Evolutionary conservation across 768 basidiomycete species (phyloP).

Genomic region (Rhodosporidiobolus odoratus): DNA sequence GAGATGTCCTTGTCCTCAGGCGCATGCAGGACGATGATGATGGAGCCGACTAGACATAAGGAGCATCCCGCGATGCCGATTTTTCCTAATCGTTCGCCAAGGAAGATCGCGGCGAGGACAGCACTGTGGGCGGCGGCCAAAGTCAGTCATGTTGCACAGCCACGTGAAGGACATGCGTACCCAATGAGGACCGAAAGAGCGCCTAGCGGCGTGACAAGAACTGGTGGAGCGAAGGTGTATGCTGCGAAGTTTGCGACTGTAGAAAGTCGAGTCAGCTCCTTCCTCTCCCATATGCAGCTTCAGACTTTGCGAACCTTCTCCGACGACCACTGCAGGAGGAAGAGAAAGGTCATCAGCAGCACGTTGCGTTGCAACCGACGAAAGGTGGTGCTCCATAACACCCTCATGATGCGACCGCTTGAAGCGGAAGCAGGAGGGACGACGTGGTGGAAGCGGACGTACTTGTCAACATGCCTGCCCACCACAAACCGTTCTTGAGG

Average conservation of each 20-base stretch:
- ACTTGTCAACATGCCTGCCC: conserved; percentile 91
- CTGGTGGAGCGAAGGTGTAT: conserved; percentile 94
- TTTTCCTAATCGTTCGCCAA: conserved; percentile 89
- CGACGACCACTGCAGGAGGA: conserved; percentile 66
- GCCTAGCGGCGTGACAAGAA: conserved; percentile 96
- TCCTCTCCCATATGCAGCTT: no score
- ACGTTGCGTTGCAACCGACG: not conserved
- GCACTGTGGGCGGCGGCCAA: conserved; percentile 57
- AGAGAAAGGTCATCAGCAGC: not conserved
- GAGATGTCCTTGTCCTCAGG: conserved; percentile 89
- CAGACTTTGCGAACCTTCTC: conserved; percentile 63
- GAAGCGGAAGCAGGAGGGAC: no score
- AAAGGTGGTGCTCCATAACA: conserved; percentile 1
- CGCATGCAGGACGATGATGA: conserved; percentile 93
- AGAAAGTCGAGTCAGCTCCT: no score
- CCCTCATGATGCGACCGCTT: no score
- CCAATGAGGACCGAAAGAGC: conserved; percentile 93
- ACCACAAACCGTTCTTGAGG: conserved; percentile 89
- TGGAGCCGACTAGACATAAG: conserved; percentile 74
- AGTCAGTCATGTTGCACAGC: not conserved
- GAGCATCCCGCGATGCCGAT: conserved; percentile 82
- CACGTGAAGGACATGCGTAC: conserved; percentile 51
- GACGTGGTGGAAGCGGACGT: conserved; percentile 45
- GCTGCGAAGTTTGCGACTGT: conserved; percentile 72
- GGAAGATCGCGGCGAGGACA: conserved; percentile 82